These are phyloP conservation scores for Chenopodium formosanum DNA, from an alignment of 148 eudicot genomes.

Conservation along the genomic window DNA sequence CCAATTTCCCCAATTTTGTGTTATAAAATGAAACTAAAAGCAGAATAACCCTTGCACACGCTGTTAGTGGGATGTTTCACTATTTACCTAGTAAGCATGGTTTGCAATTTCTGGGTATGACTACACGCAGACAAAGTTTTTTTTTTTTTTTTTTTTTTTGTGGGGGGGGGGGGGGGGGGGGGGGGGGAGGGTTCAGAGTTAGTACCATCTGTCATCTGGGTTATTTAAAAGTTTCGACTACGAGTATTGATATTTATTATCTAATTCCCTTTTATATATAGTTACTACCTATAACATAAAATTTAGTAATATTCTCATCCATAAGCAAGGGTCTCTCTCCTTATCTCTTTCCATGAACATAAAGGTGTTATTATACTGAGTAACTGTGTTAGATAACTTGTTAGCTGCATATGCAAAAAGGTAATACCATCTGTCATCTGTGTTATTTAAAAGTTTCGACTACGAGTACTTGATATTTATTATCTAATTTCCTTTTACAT, in stretches of 20 bases:
- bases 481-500: neutral
- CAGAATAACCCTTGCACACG: neutral
- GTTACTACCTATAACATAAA: neutral
- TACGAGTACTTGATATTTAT: neutral
- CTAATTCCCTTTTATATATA: neutral
- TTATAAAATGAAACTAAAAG: neutral
- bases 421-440: neutral
- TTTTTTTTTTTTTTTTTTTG: no score
- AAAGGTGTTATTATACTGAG: neutral
- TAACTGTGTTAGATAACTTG: no score
- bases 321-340: neutral
- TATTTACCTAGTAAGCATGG: neutral
- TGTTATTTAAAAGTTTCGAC: neutral
- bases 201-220: neutral
- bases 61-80: neutral
- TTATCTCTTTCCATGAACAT: neutral
- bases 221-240: neutral
- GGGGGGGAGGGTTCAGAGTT: neutral
- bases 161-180: no score
- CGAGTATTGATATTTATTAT: no score
- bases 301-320: no score
- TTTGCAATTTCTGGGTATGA: neutral
- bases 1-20: neutral
- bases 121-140: neutral
- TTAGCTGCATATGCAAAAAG: neutral